Evolutionary conservation across 441 rosid species (phyloP), one percentile per base, ranked within the genome.

Genomic region (Pelargonium australe): DNA sequence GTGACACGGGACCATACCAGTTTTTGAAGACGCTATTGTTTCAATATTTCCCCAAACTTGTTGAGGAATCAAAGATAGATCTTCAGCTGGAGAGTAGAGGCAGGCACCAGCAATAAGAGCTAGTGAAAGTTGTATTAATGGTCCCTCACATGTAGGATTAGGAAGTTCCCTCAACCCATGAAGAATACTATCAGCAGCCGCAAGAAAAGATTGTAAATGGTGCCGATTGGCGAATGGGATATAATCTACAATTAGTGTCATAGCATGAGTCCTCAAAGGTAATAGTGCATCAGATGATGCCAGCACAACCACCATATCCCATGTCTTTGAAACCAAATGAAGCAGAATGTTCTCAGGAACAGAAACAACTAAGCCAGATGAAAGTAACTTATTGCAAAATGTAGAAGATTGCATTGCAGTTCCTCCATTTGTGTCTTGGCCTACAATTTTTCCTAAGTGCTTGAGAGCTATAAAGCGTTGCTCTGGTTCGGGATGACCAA

Each of bases 401-500:
- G 66, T 68, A 68, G 88, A 74, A 69, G 78, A 78, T 68, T 71
- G 69, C 28, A 70, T 41, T n/a, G 67, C 69, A 49, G 70, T 71
- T 78, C 78, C 84, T 70, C 76, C 81, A 77, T 70, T 76, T 16
- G 53, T 55, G 72, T 83, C 91, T 78, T 81, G 89, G 78, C 91
- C 89, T 9, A 86, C 83, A 75, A 91, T 70, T 79, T 79, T 81
- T 65, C 86, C 86, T 73, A 91, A 79, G 77, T 85, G 87, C 77
- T 73, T 86, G 70, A 91, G 88, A 23, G 80, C 91, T 70, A 87
- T 79, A 65, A 82, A 74, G 11, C 93, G 87, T 73, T 91, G 97
- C 78, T 91, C 97, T 1, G 97, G 97, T 83, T 91, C 97, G 72
- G 84, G 69, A 84, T 87, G 89, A 73, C 85, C 80, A 67, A 91